Base-by-base conservation (phyloP, 192 early-diverging fungal species). In the Helicostylum pulchrum region DNA sequence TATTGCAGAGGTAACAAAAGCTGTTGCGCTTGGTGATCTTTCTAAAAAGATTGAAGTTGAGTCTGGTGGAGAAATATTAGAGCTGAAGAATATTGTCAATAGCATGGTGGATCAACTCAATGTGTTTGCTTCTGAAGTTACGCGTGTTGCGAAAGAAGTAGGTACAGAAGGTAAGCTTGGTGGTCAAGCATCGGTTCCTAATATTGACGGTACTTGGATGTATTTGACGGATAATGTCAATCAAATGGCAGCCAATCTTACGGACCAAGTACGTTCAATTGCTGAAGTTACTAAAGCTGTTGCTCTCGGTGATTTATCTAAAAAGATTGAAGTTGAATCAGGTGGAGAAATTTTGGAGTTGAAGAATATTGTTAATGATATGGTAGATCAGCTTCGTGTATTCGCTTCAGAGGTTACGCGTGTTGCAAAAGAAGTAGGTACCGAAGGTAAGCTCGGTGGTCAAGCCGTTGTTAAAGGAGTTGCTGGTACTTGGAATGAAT, bases 91-190 rank as follows among this genome's bases (percentile, higher is more conserved):
- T 2, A 87, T 80, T 0, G 83, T 90, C 52, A 90, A 87, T 76
- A 65, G 70, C 10, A 86, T 90, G 80, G 86, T 88, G 17, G 73
- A 77, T 53, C 85, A 83, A 32, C 71, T 87, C 14, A 65, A 64
- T 47, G 81, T 77, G 26, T 87, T 89, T 80, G 85, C 85, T 3
- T 68, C 76, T 0, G 87, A 89, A 70, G 82, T 88, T 14, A 82
- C 80, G 30, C 76, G 81, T 54, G 87, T 88, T 15, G 82, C 87
- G 6, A 73, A 77, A 6, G 84, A 86, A 65, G 87, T 89, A 14
- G 87, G 87, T 30, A 87, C 80, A 0, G 85, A 90, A 55, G 91
- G 91, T 45, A 88, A 87, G 58, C 76, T 93, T 21, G 91, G 91
- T 52, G 91, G 80, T 20, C 87, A 91, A 67, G 89, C 88, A 0